Evolutionary conservation across 306 rosid species (phyloP).

Genomic region (Styphnolobium japonicum): DNA sequence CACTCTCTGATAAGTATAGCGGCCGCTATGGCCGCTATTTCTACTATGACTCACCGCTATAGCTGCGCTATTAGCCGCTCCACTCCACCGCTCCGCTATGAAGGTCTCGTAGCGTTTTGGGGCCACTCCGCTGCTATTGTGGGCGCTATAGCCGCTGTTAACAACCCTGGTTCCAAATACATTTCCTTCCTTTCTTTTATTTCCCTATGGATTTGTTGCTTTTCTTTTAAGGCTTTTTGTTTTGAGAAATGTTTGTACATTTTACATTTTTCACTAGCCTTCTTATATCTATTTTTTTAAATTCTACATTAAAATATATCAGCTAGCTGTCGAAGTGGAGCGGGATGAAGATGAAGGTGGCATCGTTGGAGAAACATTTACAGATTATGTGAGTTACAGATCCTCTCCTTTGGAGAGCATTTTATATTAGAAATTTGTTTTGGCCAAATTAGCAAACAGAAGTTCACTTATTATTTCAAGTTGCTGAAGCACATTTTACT

Average conservation of each 20-base stretch:
- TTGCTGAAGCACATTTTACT: slow-evolving; percentile 18
- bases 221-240: background rate
- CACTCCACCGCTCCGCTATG: no score
- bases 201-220: background rate
- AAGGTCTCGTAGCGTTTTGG: no score
- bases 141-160: no score
- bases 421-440: slow-evolving; percentile 16
- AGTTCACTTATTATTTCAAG: slow-evolving; percentile 29
- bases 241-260: background rate
- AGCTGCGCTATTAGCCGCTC: no score
- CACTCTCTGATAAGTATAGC: no score
- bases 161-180: no score
- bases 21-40: no score
- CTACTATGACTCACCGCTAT: no score
- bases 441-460: background rate
- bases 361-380: slow-evolving; percentile 88
- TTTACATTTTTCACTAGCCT: background rate
- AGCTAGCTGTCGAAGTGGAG: slow-evolving; percentile 98
- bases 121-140: no score
- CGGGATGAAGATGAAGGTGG: slow-evolving; percentile 99
- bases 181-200: background rate
- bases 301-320: slow-evolving; percentile 22
- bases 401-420: slow-evolving; percentile 5
- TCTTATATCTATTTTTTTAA: background rate
- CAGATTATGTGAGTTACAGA: slow-evolving; percentile 82